phyloP scores from a whole-genome alignment of 2,329 filamentous ascomycete genomes.

The Alternaria burnsii region DNA sequence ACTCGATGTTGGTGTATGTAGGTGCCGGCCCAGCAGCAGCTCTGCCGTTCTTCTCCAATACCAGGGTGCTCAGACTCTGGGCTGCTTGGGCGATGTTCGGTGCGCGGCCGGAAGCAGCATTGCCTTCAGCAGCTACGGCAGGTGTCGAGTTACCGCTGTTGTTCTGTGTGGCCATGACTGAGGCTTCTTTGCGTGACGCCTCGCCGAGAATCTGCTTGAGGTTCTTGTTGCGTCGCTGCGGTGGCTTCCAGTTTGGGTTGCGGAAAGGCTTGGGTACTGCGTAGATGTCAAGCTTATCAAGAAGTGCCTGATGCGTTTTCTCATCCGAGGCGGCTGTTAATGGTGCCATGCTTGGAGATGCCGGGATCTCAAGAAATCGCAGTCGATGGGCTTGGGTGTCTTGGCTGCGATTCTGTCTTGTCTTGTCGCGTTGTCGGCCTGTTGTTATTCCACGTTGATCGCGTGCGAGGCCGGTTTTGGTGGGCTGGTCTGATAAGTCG shows the following conservation, averaged over 20 bases:
- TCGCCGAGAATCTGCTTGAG: slow-evolving; percentile 96
- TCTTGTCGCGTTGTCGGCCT: slow-evolving; percentile 9
- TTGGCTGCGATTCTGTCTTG: neutral
- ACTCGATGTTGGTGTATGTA: slow-evolving; percentile 97
- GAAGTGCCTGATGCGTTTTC: slow-evolving; percentile 79
- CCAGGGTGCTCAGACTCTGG: slow-evolving; percentile 84
- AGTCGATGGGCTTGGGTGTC: neutral
- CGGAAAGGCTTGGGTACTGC: slow-evolving; percentile 88
- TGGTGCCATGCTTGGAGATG: slow-evolving; percentile 58
- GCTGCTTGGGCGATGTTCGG: slow-evolving; percentile 87
- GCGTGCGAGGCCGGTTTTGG: neutral
- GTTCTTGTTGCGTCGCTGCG: slow-evolving; percentile 97
- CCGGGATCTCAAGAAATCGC: neutral
- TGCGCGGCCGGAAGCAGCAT: slow-evolving; percentile 68
- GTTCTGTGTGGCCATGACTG: slow-evolving; percentile 80
- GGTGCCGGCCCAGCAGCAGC: slow-evolving; percentile 65
- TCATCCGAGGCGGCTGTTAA: slow-evolving; percentile 78
- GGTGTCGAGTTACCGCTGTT: slow-evolving; percentile 81
- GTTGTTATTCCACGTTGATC: neutral
- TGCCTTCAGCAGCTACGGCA: slow-evolving; percentile 47
- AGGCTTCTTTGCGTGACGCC: slow-evolving; percentile 87
- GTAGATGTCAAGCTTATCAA: slow-evolving; percentile 92
- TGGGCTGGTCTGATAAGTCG: neutral
- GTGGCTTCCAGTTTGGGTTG: slow-evolving; percentile 88
- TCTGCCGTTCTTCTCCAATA: slow-evolving; percentile 78